phyloP scores from a whole-genome alignment of 148 eudicot genomes.

The Fallopia convolvulus region DNA sequence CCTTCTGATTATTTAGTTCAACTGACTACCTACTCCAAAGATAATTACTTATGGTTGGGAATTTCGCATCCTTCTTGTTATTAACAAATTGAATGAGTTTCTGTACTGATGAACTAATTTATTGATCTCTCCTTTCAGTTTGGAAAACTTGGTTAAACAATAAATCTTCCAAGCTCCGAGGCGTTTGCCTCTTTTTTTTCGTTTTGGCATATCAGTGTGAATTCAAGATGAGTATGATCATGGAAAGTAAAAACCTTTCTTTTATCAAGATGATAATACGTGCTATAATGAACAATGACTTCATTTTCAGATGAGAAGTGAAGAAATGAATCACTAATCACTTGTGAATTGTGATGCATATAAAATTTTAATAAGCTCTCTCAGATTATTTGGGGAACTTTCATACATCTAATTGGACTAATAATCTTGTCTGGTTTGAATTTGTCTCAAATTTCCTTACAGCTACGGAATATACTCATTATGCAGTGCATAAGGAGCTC shows the following conservation, averaged over 20 bases:
- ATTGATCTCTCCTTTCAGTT: neutral
- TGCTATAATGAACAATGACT: neutral
- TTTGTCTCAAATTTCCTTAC: neutral
- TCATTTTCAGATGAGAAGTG: no score
- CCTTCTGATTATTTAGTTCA: neutral
- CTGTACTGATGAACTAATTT: neutral
- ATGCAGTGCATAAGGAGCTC: slow-evolving; percentile 45
- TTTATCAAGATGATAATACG: neutral
- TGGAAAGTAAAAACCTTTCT: neutral
- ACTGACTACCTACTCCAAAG: slow-evolving; percentile 5
- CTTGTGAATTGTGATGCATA: neutral
- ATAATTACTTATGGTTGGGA: neutral
- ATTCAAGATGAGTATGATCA: neutral
- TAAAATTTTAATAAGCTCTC: neutral
- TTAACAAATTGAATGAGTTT: neutral
- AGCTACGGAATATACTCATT: slow-evolving; percentile 3
- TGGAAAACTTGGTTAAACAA: slow-evolving; percentile 7
- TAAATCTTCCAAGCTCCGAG: neutral
- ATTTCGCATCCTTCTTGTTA: neutral
- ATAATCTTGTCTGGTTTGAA: neutral
- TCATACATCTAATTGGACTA: neutral
- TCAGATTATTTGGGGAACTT: neutral
- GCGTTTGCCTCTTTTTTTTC: neutral
- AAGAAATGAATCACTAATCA: neutral
- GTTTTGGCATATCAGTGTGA: neutral